These are phyloP conservation scores for Termitomyces sp. DNA, from an alignment of 768 basidiomycete species.

Conservation along the genomic window DNA sequence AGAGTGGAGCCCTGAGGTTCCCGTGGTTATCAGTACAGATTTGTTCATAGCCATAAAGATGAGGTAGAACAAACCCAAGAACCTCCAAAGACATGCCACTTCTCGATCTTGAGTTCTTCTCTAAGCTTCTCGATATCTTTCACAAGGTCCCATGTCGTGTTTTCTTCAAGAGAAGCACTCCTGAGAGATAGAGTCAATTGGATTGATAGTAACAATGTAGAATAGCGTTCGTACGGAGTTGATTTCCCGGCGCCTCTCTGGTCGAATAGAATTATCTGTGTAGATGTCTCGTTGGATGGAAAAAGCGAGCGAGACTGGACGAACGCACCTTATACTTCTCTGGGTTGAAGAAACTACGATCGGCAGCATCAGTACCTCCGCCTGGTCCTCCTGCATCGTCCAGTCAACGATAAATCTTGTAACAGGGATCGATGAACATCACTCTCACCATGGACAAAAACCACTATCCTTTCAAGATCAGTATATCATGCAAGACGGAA, in stretches of 20 bases:
- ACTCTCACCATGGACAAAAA: constrained; percentile 72
- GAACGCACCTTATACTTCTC: constrained; percentile 69
- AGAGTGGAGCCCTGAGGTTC: constrained; percentile 74
- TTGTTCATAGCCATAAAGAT: not conserved
- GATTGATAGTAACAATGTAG: not conserved
- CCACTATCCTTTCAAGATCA: constrained; percentile 37
- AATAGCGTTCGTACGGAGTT: constrained; percentile 55
- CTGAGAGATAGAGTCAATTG: constrained; percentile 30
- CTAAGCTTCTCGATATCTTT: constrained; percentile 85
- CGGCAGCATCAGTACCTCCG: constrained; percentile 63
- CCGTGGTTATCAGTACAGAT: not conserved
- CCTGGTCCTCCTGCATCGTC: constrained; percentile 67
- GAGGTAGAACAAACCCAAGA: constrained; percentile 66
- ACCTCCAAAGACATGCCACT: constrained; percentile 95
- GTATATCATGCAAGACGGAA: not conserved
- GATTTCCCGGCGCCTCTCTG: constrained; percentile 89
- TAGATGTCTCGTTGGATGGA: not conserved
- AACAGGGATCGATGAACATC: not conserved
- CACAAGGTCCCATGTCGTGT: constrained; percentile 94
- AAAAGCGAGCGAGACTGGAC: not conserved
- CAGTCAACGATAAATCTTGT: not conserved
- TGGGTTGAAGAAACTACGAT: constrained; percentile 82
- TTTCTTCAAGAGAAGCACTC: constrained; percentile 73
- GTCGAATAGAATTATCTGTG: constrained; percentile 81
- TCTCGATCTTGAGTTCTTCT: constrained; percentile 70